These are phyloP conservation scores for Logfia minima DNA, from an alignment of 129 eudicot genomes.

Conservation along the genomic window DNA sequence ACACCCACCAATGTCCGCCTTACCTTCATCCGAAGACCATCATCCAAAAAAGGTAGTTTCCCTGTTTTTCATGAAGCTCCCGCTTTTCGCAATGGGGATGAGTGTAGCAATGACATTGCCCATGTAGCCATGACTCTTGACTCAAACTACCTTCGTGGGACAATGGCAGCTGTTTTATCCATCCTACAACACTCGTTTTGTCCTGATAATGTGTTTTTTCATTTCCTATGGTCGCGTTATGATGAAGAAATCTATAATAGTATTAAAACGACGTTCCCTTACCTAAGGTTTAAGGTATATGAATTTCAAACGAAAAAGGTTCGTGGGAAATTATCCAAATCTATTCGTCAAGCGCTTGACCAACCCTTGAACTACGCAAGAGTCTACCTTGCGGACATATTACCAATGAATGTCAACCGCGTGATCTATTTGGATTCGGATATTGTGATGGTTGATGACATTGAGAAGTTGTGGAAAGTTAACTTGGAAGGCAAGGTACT, in stretches of 20 bases:
- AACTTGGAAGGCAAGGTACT: slow-evolving; percentile 44
- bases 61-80: slow-evolving; percentile 55
- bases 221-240: slow-evolving; percentile 41
- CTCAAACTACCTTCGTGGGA: slow-evolving; percentile 52
- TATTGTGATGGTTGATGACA: slow-evolving; percentile 49
- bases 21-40: slow-evolving; percentile 30
- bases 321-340: slow-evolving; percentile 45
- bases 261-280: slow-evolving; percentile 43
- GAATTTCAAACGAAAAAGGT: slow-evolving; percentile 41
- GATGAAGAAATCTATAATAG: slow-evolving; percentile 29
- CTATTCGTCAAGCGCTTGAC: slow-evolving; percentile 52
- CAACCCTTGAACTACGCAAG: slow-evolving; percentile 54
- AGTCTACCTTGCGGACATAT: slow-evolving; percentile 43
- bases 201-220: slow-evolving; percentile 51
- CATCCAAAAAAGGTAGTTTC: slow-evolving; percentile 13
- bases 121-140: slow-evolving; percentile 58
- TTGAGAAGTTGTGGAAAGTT: slow-evolving; percentile 50
- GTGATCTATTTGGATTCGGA: slow-evolving; percentile 57
- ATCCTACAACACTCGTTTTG: slow-evolving; percentile 54
- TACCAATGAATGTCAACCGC: slow-evolving; percentile 39
- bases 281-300: slow-evolving; percentile 39
- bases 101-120: slow-evolving; percentile 23
- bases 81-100: slow-evolving; percentile 46
- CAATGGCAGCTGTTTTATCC: slow-evolving; percentile 52
- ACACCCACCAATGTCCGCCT: slow-evolving; percentile 31